Evolutionary conservation across 768 basidiomycete genomes (phyloP).

Genomic region (Lactifluus volemus): DNA sequence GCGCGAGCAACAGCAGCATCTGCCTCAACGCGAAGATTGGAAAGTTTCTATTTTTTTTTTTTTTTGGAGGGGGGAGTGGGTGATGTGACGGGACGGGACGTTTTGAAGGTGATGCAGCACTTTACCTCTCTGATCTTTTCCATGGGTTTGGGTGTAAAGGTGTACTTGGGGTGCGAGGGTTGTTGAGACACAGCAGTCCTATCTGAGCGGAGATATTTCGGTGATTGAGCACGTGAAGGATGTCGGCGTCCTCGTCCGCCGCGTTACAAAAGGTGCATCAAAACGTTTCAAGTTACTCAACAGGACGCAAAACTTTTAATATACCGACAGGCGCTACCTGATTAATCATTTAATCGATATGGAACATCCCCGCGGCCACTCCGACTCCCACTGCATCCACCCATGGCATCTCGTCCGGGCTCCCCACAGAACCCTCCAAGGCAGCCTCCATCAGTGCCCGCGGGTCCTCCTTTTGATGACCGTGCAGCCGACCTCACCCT

Average conservation of each 20-base stretch:
- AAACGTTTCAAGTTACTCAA: too few species aligned
- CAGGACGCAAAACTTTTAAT: too few species aligned
- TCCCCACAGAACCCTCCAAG: too few species aligned
- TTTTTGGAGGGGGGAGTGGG: too few species aligned
- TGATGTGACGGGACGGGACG: not conserved
- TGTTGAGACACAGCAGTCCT: not conserved
- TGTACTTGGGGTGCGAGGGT: not conserved
- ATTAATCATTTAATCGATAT: too few species aligned
- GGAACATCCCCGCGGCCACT: too few species aligned
- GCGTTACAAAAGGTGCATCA: too few species aligned
- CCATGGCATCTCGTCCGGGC: too few species aligned
- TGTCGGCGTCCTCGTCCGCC: too few species aligned
- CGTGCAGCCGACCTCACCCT: not conserved
- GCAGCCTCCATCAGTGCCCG: too few species aligned
- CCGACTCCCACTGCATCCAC: too few species aligned
- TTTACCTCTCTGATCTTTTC: constrained; percentile 11
- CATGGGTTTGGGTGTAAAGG: not conserved
- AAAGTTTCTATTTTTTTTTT: constrained; percentile 6
- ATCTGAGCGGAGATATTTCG: not conserved
- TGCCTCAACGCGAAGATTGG: constrained; percentile 7
- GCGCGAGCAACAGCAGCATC: constrained; percentile 1
- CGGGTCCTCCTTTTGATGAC: not conserved
- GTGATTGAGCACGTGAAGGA: not conserved
- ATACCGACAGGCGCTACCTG: too few species aligned
- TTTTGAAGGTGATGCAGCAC: not conserved